These are phyloP conservation scores for Auricularia sp. DNA, from an alignment of 768 basidiomycete species.

Conservation along the genomic window DNA sequence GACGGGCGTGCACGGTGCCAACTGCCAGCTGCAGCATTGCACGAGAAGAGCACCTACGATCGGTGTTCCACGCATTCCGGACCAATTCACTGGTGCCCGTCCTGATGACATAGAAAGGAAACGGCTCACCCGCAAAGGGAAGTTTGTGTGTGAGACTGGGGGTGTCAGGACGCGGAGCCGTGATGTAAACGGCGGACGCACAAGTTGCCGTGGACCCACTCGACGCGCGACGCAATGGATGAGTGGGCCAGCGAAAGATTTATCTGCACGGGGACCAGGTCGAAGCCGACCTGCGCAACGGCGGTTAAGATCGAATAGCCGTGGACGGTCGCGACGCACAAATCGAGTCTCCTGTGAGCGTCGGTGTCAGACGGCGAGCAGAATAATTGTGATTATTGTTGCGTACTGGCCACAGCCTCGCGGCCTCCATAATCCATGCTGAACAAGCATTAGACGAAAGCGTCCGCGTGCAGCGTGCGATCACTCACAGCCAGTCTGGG, in stretches of 20 bases:
- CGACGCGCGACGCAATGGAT: conserved; percentile 45
- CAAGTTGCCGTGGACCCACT: conserved; percentile 76
- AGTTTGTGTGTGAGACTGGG: conserved; percentile 63
- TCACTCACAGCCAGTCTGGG: conserved; percentile 7
- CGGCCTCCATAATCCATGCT: conserved; percentile 64
- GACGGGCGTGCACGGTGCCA: too few species aligned
- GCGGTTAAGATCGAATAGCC: conserved; percentile 2
- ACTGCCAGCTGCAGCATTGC: too few species aligned
- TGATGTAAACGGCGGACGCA: conserved; percentile 23
- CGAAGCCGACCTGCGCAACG: conserved; percentile 56
- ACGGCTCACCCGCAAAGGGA: conserved; percentile 44
- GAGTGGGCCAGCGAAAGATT: conserved; percentile 36
- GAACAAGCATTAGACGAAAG: background rate
- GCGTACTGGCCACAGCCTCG: conserved; percentile 58
- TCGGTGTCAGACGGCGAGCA: conserved; percentile 5
- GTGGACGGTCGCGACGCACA: conserved; percentile 6
- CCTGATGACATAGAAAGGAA: background rate
- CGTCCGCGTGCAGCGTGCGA: background rate
- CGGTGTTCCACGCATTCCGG: too few species aligned
- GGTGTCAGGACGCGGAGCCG: background rate
- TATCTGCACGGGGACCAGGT: conserved; percentile 67
- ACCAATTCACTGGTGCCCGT: too few species aligned
- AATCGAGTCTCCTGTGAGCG: conserved; percentile 2
- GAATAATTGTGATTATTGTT: background rate
- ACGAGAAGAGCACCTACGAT: too few species aligned